Conservation (phyloP, 768 basidiomycete species). For the Mycena latifolia region DNA sequence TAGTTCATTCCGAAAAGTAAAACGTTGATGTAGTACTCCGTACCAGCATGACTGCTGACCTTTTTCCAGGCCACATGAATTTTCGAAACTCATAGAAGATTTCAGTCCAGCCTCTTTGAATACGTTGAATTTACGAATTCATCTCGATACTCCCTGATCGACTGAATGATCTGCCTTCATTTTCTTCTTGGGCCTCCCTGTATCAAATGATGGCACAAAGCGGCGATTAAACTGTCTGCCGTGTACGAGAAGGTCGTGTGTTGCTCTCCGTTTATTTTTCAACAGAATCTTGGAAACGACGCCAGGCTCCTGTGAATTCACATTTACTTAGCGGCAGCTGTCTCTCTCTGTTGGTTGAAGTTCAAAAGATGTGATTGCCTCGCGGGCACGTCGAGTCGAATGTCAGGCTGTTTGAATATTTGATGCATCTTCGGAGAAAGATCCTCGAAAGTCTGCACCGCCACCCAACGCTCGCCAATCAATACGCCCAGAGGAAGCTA, state of each 20-base stretch:
- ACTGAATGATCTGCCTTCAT: no score
- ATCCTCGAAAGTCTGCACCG: slow-evolving; percentile 1
- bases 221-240: no score
- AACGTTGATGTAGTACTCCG: background rate
- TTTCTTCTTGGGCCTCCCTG: no score
- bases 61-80: slow-evolving; percentile 25
- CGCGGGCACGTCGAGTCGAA: slow-evolving; percentile 5
- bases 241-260: no score
- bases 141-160: no score
- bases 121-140: background rate
- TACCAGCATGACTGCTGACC: background rate
- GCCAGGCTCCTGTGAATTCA: no score
- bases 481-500: slow-evolving; percentile 15
- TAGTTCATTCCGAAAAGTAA: slow-evolving; percentile 86
- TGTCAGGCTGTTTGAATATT: background rate
- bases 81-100: slow-evolving; percentile 25
- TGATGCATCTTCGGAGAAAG: slow-evolving; percentile 17
- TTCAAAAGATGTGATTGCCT: no score
- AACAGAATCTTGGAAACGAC: no score
- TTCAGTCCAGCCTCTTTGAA: slow-evolving; percentile 22
- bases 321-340: no score
- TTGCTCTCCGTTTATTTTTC: no score
- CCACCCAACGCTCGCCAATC: slow-evolving; percentile 15
- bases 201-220: no score
- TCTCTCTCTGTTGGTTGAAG: no score